Evolutionary conservation across 2,329 filamentous ascomycete species (phyloP).

Genomic region (Microdochium bolleyi): DNA sequence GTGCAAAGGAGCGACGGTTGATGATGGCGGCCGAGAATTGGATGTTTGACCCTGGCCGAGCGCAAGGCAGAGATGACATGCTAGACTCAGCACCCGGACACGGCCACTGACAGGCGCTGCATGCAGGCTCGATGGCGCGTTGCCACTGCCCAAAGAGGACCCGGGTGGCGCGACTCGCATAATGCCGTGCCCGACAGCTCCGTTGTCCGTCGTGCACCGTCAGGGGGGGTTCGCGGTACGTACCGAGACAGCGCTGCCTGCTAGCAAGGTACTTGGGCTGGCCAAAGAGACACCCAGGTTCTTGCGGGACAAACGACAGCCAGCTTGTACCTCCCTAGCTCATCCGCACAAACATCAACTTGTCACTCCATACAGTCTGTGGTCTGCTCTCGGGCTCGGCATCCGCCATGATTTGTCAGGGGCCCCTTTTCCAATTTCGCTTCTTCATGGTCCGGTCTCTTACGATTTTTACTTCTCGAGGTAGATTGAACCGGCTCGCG

Average conservation of each 20-base stretch:
- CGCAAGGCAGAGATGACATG: background rate
- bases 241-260: no score
- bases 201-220: no score
- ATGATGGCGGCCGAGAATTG: background rate
- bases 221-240: no score
- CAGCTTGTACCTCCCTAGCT: background rate
- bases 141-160: background rate
- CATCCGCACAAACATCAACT: background rate
- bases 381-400: background rate
- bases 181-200: background rate
- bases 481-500: background rate
- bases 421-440: constrained; percentile 11
- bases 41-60: background rate
- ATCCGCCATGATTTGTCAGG: constrained; percentile 1
- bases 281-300: background rate
- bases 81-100: background rate
- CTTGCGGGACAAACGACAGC: background rate
- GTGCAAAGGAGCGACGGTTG: background rate
- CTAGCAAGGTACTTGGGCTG: background rate
- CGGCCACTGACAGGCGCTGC: background rate
- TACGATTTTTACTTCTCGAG: constrained; percentile 4
- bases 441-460: constrained; percentile 6
- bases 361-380: background rate
- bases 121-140: background rate
- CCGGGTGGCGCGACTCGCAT: background rate